Base-by-base conservation (phyloP, 495 filamentous ascomycete species). In the Rostrohypoxylon terebratum region DNA sequence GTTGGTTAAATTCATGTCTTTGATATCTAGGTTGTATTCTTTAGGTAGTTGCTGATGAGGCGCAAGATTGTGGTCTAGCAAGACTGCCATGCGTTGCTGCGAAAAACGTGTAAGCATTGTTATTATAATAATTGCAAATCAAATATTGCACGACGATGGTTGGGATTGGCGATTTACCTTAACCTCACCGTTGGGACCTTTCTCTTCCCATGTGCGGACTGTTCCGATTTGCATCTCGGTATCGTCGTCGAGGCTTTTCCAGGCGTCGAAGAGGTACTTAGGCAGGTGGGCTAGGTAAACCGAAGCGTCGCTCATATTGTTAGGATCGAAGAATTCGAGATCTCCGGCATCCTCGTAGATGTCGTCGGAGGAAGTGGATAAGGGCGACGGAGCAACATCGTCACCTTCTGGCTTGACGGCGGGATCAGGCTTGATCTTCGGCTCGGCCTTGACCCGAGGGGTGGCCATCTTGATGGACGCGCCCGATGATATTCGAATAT, bases 311-410 rank as follows among this genome's bases (percentile, higher is more conserved):
- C 81, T 75, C 11, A 53, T 44, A n/a, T 77, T 66, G 16, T 79
- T 81, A 8, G 85, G 82, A 50, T 87, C 83, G 57, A 86, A 85
- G 66, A 97, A 95, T 44, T 92, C 90, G 33, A 97, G 83, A 71
- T 98, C 94, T 57, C 93, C 92, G 4, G 92, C 91, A 79, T 98
- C 94, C 79, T 98, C 94, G 68, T 93, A 93, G 64, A 92, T 83
- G 72, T 93, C 92, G 23, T 94, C 90, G 51, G 94, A 91, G 31
- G 89, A 87, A 42, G 91, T 81, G 51, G 83, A 31, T 92, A 88
- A 34, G 90, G 85, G 66, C 84, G 87, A 59, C 83, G 82, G 59
- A 81, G 84, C 6, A 5, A 5, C 28, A 50, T 73, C 60, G 45
- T 93, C 92, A 4, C 87, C 86, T 42, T 95, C 92, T 16, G 85